phyloP scores from a whole-genome alignment of 306 rosid genomes.

The Quercus glauca region DNA sequence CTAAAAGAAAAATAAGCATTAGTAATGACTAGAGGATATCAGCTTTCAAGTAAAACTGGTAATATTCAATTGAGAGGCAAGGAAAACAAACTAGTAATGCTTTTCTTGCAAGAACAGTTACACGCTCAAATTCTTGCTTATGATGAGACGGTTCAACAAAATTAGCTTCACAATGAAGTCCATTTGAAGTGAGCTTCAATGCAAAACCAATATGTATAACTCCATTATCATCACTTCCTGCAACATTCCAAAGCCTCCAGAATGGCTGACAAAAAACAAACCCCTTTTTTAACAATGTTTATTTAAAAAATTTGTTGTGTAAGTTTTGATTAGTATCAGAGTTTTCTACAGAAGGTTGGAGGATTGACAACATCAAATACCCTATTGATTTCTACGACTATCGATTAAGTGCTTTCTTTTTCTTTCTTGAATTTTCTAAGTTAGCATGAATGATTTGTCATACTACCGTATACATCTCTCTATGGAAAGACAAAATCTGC shows the following conservation, averaged over 20 bases:
- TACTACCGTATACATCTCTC: slow-evolving; percentile 8
- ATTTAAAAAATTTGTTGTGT: too few relatives aligned
- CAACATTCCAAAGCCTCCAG: slow-evolving; percentile 98
- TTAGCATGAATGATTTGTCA: slow-evolving; percentile 16
- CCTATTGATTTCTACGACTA: slow-evolving; percentile 34
- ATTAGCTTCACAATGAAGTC: slow-evolving; percentile 57
- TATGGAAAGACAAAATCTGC: slow-evolving; percentile 25
- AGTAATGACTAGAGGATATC: slow-evolving; percentile 9
- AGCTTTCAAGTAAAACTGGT: not conserved
- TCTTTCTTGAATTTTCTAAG: slow-evolving; percentile 2
- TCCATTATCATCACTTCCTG: slow-evolving; percentile 94
- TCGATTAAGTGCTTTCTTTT: slow-evolving; percentile 17
- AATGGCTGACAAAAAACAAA: slow-evolving; percentile 67
- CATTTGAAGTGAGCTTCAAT: slow-evolving; percentile 15
- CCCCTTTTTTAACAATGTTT: slow-evolving; percentile 15
- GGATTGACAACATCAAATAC: slow-evolving; percentile 27
- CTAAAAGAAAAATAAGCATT: slow-evolving; percentile 26
- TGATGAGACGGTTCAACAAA: slow-evolving; percentile 98
- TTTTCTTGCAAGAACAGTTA: slow-evolving; percentile 74
- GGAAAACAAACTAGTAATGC: slow-evolving; percentile 66
- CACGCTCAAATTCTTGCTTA: slow-evolving; percentile 97
- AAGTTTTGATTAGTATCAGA: slow-evolving; percentile 26
- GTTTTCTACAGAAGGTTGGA: slow-evolving; percentile 31
- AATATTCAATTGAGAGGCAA: not conserved
- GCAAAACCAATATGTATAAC: slow-evolving; percentile 65